Base-by-base conservation (phyloP, 139 green algal species). In the Spirogloea muscicola region DNA sequence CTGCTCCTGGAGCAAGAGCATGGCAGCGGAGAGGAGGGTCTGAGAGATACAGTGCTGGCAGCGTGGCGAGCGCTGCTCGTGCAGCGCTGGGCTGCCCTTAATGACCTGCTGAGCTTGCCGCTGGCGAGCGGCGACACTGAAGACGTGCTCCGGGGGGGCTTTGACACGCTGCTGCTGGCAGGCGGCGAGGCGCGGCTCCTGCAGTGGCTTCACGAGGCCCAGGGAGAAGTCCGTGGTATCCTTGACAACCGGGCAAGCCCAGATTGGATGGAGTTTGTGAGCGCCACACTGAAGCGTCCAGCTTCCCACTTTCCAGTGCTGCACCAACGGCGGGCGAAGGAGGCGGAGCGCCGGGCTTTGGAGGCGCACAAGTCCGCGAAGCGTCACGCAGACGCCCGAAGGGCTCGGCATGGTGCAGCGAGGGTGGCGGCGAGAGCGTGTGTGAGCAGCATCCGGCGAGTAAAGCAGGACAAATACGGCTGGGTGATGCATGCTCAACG, bases 101-200 rank as follows among this genome's bases (percentile, higher is more conserved):
- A 58, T 9, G 58, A 77, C 0, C 3, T 81, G 51, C 74, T 81
- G 2, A 48, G 25, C 36, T 29, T 78, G 3, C 64, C 48, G 18
- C n/a, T 18, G n/a, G 27, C 64, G n/a, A 34, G 38, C 31, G 51
- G 51, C 37, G 63, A 57, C 13, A n/a, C 39, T 18, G 44, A 77
- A 9, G 62, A 78, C 18, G 13, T 78, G 16, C 42, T 81, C n/a
- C 49, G 69, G 27, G 65, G 74, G 27, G 74, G 74, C 29, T 71
- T 81, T 18, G 64, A 76, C 43, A n/a, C n/a, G n/a, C 36, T 51
- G 27, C 5, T 81, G 65, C 44, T 81, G 37, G 25, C 34, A 21
- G 40, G 69, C 31, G 65, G 37, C 3, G 31, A 36, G 33, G 60
- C 29, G 18, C 29, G n/a, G 9, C 52, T 80, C 40, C 43, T 79